A percentile compares a stretch with the other conserved stretches of the same genome.
Conservation (phyloP, 768 basidiomycete genomes). For the Heimioporus sp. region DNA sequence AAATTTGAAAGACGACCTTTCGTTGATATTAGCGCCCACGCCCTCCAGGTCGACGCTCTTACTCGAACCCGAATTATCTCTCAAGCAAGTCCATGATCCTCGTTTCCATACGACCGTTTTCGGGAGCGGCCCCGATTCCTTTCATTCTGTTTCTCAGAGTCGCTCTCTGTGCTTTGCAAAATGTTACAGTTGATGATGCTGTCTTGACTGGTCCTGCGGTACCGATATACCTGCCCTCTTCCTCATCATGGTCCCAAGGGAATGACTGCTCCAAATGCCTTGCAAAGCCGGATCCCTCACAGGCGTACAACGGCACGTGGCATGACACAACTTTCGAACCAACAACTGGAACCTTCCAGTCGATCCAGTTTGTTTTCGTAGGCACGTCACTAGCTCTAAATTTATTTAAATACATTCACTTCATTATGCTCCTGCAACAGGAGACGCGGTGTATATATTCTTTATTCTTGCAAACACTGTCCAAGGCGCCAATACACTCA, state of each 20-base stretch:
- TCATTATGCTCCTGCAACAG: background rate
- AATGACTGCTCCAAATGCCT: too few relatives aligned
- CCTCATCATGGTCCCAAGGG: too few relatives aligned
- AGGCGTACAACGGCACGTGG: too few relatives aligned
- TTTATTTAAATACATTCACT: too few relatives aligned
- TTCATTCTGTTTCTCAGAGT: background rate
- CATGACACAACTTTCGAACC: too few relatives aligned
- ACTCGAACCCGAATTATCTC: background rate
- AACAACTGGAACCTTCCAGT: too few relatives aligned
- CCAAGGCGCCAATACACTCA: background rate
- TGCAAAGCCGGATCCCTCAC: too few relatives aligned
- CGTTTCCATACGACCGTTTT: background rate
- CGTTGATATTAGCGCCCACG: background rate
- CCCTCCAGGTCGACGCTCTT: background rate
- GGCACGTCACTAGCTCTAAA: too few relatives aligned
- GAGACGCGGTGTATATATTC: constrained; percentile 15
- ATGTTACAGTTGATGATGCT: constrained; percentile 11
- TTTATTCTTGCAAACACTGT: constrained; percentile 13
- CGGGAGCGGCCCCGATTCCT: background rate
- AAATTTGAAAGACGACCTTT: background rate
- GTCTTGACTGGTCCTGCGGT: too few relatives aligned
- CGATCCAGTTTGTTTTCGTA: too few relatives aligned
- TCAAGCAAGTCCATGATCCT: background rate
- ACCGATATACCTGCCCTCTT: too few relatives aligned
- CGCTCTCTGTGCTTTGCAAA: constrained; percentile 3